Conservation (phyloP, 495 filamentous ascomycete species). For the Penicillium nucicola region DNA sequence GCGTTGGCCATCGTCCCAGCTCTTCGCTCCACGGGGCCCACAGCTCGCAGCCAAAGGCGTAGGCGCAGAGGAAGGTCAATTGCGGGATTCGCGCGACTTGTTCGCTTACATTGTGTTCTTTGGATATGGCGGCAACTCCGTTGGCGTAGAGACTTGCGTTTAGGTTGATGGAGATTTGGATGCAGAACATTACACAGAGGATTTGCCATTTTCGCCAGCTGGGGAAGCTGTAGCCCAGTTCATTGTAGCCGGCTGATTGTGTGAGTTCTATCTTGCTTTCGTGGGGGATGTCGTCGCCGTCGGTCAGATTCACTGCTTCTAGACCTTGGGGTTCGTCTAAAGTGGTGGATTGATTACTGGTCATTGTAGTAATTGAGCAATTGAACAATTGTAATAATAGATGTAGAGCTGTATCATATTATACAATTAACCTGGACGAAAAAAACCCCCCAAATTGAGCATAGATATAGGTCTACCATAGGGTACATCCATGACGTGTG, state of each 20-base stretch:
- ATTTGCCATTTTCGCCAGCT: slow-evolving; percentile 66
- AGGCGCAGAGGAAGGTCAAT: slow-evolving; percentile 61
- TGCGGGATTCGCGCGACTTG: slow-evolving; percentile 58
- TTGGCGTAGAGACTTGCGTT: slow-evolving; percentile 67
- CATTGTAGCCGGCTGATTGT: slow-evolving; percentile 35
- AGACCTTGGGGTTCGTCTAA: too few relatives aligned
- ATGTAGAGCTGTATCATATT: too few relatives aligned
- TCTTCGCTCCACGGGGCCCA: slow-evolving; percentile 77
- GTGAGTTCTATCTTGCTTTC: neutral
- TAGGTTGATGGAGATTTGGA: slow-evolving; percentile 76
- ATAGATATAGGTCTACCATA: too few relatives aligned
- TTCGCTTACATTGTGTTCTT: slow-evolving; percentile 53
- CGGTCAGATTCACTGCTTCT: too few relatives aligned
- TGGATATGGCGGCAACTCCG: slow-evolving; percentile 51
- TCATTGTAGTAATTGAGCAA: too few relatives aligned
- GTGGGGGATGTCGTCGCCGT: too few relatives aligned
- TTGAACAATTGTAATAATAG: too few relatives aligned
- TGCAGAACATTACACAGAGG: slow-evolving; percentile 62
- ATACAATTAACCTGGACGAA: too few relatives aligned
- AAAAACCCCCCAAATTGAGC: too few relatives aligned
- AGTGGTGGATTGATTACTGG: too few relatives aligned
- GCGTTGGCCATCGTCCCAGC: slow-evolving; percentile 59
- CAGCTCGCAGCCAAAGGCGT: slow-evolving; percentile 70
- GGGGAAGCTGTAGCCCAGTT: slow-evolving; percentile 58
- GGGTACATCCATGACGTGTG: too few relatives aligned